Evolutionary conservation across 805 yeast species (phyloP), one percentile per base, ranked within the genome.

Genomic region (Myxozyma udenii): DNA sequence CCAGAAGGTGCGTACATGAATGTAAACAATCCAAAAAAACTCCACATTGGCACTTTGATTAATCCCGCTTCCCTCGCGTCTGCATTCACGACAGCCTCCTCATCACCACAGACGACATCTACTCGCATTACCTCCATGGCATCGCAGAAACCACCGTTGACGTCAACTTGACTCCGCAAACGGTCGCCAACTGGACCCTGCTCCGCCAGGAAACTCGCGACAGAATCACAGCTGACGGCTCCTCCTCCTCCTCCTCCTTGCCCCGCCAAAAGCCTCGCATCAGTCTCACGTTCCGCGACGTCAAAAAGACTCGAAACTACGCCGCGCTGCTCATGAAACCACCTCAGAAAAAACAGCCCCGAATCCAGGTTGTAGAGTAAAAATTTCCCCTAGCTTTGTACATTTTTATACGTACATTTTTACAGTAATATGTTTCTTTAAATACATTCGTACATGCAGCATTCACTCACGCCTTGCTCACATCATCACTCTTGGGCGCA

Each of bases 231-330:
- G 23, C 18, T 36, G 26, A 19, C 37, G 18, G n/a, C 21, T 37
- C 21, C 22, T 4, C 2, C 40, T 40, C 9, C 33, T 35, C 12
- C 14, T 3, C 18, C 33, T 21, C 7, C 11, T 19, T 23, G 9
- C 2, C 3, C 21, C 11, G 2, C 28, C 22, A 11, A 35, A 36
- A 19, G 18, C 21, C 43, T 18, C 46, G 59, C 21, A 43, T 48
- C 6, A 52, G 57, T n/a, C 35, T 55, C 33, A 55, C 59, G 3
- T 55, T 53, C 37, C 24, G 59, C n/a, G 59, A 55, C 33, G 59
- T 55, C 2, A 53, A 53, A 37, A 37, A 26, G 9, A 53, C 51
- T 24, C 43, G 53, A 18, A 47, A 55, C 28, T 39, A 52, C 12
- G 35, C 53, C 4, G 41, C 41, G 19, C 28, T 49, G 25, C 18